Evolutionary conservation across 75 land plant genomes (phyloP).

Genomic region (Cupressus sempervirens): DNA sequence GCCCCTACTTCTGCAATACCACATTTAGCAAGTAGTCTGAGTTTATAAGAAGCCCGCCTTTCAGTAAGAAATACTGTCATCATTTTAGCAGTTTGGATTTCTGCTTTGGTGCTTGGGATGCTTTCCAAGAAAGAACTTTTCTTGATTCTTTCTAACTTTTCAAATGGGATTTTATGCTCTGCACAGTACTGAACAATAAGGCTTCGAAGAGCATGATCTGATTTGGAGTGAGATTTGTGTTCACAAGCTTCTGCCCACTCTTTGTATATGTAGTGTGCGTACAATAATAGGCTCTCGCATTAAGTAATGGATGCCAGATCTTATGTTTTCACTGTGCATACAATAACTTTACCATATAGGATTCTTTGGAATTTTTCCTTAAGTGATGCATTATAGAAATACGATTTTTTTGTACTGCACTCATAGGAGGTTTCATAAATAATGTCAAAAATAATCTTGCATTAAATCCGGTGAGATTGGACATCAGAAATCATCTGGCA

Average conservation of each 20-base stretch:
- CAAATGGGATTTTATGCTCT: too few relatives aligned
- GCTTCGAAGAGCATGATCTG: conserved; percentile 60
- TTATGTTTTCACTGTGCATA: conserved; percentile 79
- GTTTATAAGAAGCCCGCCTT: conserved; percentile 58
- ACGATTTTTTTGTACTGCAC: too few relatives aligned
- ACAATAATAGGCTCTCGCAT: too few relatives aligned
- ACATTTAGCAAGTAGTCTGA: conserved; percentile 59
- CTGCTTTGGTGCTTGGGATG: conserved; percentile 43
- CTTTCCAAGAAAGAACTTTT: conserved; percentile 29
- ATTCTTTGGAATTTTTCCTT: too few relatives aligned
- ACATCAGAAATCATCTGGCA: conserved; percentile 70
- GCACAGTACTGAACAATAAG: conserved; percentile 65
- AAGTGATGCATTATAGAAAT: too few relatives aligned
- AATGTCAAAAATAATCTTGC: conserved; percentile 75
- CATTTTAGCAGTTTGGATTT: conserved; percentile 51
- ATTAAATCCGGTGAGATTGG: conserved; percentile 76
- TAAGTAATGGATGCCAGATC: conserved; percentile 54
- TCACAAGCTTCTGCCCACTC: conserved; percentile 52
- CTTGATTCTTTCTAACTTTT: conserved; percentile 9
- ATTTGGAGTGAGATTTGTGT: conserved; percentile 57
- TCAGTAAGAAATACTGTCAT: conserved; percentile 53
- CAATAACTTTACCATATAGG: too few relatives aligned
- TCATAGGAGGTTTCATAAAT: conserved; percentile 80
- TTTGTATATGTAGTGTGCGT: too few relatives aligned
- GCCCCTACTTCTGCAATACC: conserved; percentile 87